Percentiles rank a stretch among this genome's conserved stretches.
Evolutionary conservation across 768 basidiomycete genomes (phyloP).

Genomic region (Pleurotus ostreatus): DNA sequence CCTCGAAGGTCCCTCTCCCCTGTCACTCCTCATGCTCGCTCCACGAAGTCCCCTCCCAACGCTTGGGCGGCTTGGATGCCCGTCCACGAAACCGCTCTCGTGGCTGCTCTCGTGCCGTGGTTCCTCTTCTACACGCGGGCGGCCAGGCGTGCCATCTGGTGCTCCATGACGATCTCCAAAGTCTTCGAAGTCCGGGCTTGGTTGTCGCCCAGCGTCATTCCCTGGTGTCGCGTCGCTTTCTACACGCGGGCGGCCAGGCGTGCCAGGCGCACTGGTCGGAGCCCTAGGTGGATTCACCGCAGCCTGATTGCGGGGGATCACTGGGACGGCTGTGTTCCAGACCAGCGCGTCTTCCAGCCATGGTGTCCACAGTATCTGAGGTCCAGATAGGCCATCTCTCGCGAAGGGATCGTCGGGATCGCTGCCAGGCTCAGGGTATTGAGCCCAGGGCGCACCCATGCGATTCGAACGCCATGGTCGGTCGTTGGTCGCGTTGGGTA

Average conservation of each 20-base stretch:
- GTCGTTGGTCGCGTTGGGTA: background rate
- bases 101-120: background rate
- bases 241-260: background rate
- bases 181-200: background rate
- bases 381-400: background rate
- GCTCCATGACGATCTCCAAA: background rate
- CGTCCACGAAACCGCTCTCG: background rate
- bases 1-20: too few relatives aligned
- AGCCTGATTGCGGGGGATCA: background rate
- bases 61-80: background rate
- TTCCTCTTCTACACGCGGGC: background rate
- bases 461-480: background rate
- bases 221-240: too few relatives aligned
- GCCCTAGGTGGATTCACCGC: background rate
- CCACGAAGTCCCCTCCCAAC: background rate
- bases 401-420: background rate
- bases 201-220: too few relatives aligned
- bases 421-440: background rate
- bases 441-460: background rate
- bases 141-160: background rate
- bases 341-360: background rate
- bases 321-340: background rate
- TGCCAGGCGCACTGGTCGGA: background rate
- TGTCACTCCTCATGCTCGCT: too few relatives aligned
- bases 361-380: too few relatives aligned